Evolutionary conservation across 2,329 filamentous ascomycete species (phyloP).

Genomic region (Helicocarpus griseus): DNA sequence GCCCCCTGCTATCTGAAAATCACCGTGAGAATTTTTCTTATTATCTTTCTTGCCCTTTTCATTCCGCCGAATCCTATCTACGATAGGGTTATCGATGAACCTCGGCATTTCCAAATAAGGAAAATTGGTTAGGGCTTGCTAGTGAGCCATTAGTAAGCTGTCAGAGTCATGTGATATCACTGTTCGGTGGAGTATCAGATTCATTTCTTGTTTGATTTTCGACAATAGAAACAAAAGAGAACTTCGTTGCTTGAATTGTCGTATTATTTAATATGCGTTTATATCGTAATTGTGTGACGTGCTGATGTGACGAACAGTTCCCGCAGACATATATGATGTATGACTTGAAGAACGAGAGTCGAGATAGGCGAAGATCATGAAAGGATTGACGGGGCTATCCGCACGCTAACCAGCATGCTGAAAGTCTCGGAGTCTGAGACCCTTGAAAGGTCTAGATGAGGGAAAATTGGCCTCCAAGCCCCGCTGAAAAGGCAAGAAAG

Average conservation of each 20-base stretch:
- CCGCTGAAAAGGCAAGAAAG: background rate
- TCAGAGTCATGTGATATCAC: too few species aligned
- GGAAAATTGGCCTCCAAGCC: background rate
- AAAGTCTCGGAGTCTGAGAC: background rate
- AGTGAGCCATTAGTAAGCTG: background rate
- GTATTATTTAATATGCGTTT: too few species aligned
- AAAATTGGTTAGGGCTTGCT: background rate
- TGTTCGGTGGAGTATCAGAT: too few species aligned
- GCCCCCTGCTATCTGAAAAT: too few species aligned
- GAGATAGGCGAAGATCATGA: background rate
- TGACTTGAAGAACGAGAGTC: too few species aligned
- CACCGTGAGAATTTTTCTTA: too few species aligned
- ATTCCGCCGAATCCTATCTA: background rate
- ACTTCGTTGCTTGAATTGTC: too few species aligned
- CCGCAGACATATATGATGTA: too few species aligned
- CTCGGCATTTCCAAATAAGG: background rate
- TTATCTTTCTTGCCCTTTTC: background rate
- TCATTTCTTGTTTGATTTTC: too few species aligned
- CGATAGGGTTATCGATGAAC: background rate
- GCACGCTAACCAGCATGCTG: background rate
- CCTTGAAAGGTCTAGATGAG: background rate
- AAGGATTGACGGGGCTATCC: background rate
- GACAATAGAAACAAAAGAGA: too few species aligned
- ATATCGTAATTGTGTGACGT: too few species aligned
- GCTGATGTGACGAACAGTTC: too few species aligned